Evolutionary conservation across 2,329 filamentous ascomycete species (phyloP).

Genomic region (Pezizomycotina sp.): DNA sequence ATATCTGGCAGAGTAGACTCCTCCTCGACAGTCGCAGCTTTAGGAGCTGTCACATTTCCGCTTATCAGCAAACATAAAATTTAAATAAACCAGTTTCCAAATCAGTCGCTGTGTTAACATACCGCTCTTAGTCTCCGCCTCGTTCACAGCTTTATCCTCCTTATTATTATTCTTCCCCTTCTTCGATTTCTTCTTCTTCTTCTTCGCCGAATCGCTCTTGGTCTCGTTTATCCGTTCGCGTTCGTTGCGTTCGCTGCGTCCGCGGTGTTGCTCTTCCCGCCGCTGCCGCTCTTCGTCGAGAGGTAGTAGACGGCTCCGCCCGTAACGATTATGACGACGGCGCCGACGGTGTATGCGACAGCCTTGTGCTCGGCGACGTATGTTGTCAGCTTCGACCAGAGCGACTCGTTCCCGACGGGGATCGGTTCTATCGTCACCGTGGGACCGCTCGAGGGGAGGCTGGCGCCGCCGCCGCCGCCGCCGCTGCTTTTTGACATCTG

Average conservation of each 20-base stretch:
- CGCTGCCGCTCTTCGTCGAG: constrained; percentile 27
- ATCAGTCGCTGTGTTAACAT: constrained; percentile 15
- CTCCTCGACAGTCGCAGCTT: constrained; percentile 39
- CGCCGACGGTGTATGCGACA: constrained; percentile 87
- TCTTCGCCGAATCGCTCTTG: constrained; percentile 40
- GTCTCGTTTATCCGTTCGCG: constrained; percentile 20
- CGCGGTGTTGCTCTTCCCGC: constrained; percentile 31
- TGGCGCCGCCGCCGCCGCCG: too few species aligned
- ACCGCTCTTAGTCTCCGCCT: background rate
- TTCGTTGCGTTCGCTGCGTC: constrained; percentile 27
- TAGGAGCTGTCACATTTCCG: constrained; percentile 25
- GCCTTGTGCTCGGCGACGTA: constrained; percentile 96
- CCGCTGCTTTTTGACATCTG: too few species aligned
- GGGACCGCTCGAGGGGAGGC: too few species aligned
- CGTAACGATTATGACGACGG: constrained; percentile 79
- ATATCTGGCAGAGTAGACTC: constrained; percentile 53
- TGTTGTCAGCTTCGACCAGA: constrained; percentile 77
- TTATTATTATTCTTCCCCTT: constrained; percentile 45
- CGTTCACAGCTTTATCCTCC: constrained; percentile 29
- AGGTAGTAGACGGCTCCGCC: constrained; percentile 89
- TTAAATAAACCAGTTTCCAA: constrained; percentile 1
- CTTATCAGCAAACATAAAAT: constrained; percentile 10
- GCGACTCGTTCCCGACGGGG: constrained; percentile 34
- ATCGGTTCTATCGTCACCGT: constrained; percentile 31
- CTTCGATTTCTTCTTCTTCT: constrained; percentile 76